Conservation (phyloP, 345 rosid species). For the Microcos paniculata region DNA sequence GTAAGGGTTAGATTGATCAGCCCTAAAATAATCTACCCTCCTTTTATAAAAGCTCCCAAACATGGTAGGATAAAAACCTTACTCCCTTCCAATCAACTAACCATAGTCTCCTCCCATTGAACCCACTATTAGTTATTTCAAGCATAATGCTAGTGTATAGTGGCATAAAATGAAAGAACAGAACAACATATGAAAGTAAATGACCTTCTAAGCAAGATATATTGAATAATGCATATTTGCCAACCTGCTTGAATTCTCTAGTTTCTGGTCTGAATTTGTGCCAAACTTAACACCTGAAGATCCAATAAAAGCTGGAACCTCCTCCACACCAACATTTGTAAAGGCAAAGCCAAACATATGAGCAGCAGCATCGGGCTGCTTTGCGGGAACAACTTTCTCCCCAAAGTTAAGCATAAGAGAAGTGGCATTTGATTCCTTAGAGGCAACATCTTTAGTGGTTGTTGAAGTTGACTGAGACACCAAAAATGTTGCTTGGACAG, state of each 20-base stretch:
- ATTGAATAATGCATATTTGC: constrained; percentile 1
- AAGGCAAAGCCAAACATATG: constrained; percentile 19
- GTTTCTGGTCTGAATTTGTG: constrained; percentile 23
- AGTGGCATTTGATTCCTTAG: constrained; percentile 26
- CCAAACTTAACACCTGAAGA: constrained; percentile 22
- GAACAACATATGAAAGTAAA: neutral
- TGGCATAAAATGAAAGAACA: neutral
- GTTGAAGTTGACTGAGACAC: constrained; percentile 30
- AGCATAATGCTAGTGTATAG: neutral
- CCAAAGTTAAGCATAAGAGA: constrained; percentile 26
- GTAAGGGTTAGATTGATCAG: neutral
- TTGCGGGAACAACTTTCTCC: constrained; percentile 29
- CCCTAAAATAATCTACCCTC: neutral
- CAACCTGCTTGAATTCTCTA: constrained; percentile 47
- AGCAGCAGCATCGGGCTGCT: constrained; percentile 32
- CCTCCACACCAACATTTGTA: constrained; percentile 24
- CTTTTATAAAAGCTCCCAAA: neutral
- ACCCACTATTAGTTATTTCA: neutral
- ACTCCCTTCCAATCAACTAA: neutral
- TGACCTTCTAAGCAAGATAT: neutral
- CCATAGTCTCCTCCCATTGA: neutral
- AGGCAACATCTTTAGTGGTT: constrained; percentile 23
- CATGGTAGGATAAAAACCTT: neutral
- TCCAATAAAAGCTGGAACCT: constrained; percentile 33
- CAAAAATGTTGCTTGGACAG: constrained; percentile 34